Evolutionary conservation across 2,329 filamentous ascomycete genomes (phyloP).

Genomic region (Cladosporium sp.): DNA sequence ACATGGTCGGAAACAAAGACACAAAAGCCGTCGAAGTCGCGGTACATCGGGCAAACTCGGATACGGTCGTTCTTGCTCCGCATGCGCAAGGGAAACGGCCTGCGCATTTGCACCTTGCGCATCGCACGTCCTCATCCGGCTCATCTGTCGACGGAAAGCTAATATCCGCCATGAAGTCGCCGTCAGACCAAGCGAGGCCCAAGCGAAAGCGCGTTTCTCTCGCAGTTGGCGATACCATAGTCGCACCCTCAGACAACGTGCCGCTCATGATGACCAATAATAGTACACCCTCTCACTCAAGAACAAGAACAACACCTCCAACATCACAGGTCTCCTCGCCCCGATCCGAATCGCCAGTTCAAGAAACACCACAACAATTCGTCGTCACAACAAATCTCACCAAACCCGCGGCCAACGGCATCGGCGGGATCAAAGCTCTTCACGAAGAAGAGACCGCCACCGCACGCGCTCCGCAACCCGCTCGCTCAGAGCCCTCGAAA

Average conservation of each 20-base stretch:
- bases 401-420: neutral
- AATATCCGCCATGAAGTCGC: conserved; percentile 30
- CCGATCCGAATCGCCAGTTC: neutral
- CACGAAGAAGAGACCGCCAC: neutral
- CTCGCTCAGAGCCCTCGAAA: neutral
- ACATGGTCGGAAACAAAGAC: neutral
- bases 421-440: neutral
- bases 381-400: neutral
- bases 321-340: neutral
- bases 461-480: neutral
- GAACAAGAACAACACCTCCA: conserved; percentile 12
- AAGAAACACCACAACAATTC: conserved; percentile 1
- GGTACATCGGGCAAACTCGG: conserved; percentile 24
- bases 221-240: conserved; percentile 30
- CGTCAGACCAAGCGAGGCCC: conserved; percentile 19
- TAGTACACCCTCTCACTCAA: conserved; percentile 27
- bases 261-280: conserved; percentile 20
- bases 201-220: conserved; percentile 31
- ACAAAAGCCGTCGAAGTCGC: conserved; percentile 3
- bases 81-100: conserved; percentile 26
- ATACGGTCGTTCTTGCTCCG: conserved; percentile 22
- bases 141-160: conserved; percentile 30
- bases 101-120: conserved; percentile 25
- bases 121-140: conserved; percentile 30
- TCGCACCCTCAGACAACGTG: conserved; percentile 31